A percentile compares a stretch with the other conserved stretches of the same genome.
Evolutionary conservation across 352 stramenopile genomes (phyloP).

Genomic region (Pythium aristosporum): DNA sequence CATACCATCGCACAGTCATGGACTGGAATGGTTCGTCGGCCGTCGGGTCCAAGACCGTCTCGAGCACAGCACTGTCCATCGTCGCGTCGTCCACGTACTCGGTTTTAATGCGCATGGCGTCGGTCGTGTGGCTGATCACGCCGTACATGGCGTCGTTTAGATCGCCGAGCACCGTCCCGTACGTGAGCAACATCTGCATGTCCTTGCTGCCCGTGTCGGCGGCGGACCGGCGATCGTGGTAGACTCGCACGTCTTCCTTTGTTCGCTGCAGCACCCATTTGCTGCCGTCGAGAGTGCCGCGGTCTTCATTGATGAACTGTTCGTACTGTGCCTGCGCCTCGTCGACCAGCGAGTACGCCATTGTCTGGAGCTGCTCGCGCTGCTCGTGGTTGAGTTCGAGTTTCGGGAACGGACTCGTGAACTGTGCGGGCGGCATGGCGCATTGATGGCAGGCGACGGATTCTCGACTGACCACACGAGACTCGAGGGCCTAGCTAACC

Average conservation of each 20-base stretch:
- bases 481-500: too few relatives aligned
- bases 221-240: conserved; percentile 39
- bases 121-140: conserved; percentile 34
- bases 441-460: too few relatives aligned
- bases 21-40: conserved; percentile 47
- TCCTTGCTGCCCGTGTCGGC: conserved; percentile 13
- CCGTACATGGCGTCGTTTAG: conserved; percentile 66
- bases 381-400: conserved; percentile 45
- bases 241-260: conserved; percentile 42
- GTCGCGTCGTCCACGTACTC: conserved; percentile 48
- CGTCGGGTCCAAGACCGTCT: conserved; percentile 39
- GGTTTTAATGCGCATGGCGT: conserved; percentile 54
- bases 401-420: conserved; percentile 44
- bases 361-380: conserved; percentile 39
- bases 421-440: conserved; percentile 16
- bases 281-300: conserved; percentile 32
- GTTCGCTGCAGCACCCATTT: conserved; percentile 49
- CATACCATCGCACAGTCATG: conserved; percentile 60
- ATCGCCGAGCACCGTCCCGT: conserved; percentile 43
- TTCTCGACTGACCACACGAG: too few relatives aligned
- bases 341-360: conserved; percentile 43
- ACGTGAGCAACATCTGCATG: conserved; percentile 17
- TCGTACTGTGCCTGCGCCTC: conserved; percentile 46
- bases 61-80: conserved; percentile 50
- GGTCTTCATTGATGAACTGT: conserved; percentile 37